Percentiles rank a stretch among this genome's conserved stretches.
Conservation (phyloP, 176 grass and related monocot species). For the Elymus sibiricus region DNA sequence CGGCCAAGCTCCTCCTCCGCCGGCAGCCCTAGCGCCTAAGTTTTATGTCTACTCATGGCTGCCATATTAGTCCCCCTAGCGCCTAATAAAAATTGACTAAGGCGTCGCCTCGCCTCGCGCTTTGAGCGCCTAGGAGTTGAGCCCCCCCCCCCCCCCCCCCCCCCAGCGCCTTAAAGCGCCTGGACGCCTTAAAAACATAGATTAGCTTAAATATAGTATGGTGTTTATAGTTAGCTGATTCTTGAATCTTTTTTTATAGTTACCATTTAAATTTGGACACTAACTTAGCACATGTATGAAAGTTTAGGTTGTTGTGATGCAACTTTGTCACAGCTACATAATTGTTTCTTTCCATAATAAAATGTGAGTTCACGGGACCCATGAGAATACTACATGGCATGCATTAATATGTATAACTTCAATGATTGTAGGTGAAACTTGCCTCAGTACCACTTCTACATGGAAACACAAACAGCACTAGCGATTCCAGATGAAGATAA, state of each 20-base stretch:
- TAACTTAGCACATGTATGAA: not conserved
- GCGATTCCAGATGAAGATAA: constrained; percentile 77
- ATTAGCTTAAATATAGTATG: not conserved
- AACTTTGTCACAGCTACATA: not conserved
- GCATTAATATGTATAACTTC: not conserved
- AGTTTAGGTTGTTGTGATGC: not conserved
- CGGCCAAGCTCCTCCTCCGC: too few species aligned
- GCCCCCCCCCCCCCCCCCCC: too few species aligned
- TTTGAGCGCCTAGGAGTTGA: too few species aligned
- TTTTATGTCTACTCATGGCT: too few species aligned
- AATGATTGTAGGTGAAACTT: constrained; percentile 58
- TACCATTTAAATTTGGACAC: not conserved
- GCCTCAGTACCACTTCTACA: constrained; percentile 70
- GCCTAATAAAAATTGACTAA: too few species aligned
- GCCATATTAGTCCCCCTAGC: too few species aligned
- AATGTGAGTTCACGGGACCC: not conserved
- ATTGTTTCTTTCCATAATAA: not conserved
- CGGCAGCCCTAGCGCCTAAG: too few species aligned
- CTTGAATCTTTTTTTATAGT: not conserved
- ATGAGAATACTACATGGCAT: not conserved
- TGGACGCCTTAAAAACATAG: too few species aligned
- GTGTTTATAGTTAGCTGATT: not conserved
- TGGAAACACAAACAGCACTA: constrained; percentile 69
- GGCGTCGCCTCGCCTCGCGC: too few species aligned
- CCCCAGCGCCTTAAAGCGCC: too few species aligned